Evolutionary conservation across 768 basidiomycete genomes (phyloP).

Genomic region (Lentinus brumalis): DNA sequence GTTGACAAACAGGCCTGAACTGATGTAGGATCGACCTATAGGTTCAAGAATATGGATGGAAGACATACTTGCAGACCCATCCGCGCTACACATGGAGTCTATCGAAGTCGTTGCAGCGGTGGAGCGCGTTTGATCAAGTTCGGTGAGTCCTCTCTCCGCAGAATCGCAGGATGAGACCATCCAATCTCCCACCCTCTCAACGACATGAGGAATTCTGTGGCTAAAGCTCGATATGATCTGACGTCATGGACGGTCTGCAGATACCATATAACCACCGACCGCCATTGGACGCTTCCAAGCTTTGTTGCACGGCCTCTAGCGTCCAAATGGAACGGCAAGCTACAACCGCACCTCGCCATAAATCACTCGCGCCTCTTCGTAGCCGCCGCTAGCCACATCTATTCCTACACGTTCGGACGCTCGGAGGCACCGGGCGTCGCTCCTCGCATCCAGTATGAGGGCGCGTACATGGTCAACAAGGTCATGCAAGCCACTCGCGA

Average conservation of each 20-base stretch:
- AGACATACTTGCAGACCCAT: constrained; percentile 49
- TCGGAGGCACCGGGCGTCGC: constrained; percentile 12
- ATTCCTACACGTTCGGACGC: constrained; percentile 54
- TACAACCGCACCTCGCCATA: constrained; percentile 59
- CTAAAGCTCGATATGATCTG: neutral
- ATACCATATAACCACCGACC: constrained; percentile 56
- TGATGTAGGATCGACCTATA: constrained; percentile 24
- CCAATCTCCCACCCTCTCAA: too few species aligned
- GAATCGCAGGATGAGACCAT: too few species aligned
- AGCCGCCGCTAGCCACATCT: constrained; percentile 58
- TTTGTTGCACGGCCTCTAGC: constrained; percentile 71
- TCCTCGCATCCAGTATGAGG: constrained; percentile 28
- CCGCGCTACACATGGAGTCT: constrained; percentile 59
- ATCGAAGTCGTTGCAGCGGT: constrained; percentile 41
- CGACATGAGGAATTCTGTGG: too few species aligned
- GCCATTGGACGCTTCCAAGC: constrained; percentile 48
- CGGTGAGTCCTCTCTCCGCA: constrained; percentile 25
- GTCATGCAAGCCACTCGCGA: constrained; percentile 30
- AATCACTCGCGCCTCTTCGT: constrained; percentile 58
- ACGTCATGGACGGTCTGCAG: constrained; percentile 13
- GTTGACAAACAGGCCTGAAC: neutral
- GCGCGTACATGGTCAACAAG: constrained; percentile 25
- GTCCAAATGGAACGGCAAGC: constrained; percentile 55
- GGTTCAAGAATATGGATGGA: constrained; percentile 68
- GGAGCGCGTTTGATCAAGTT: constrained; percentile 47